phyloP scores from a whole-genome alignment of 768 basidiomycete genomes.

The Auriscalpium orientale region DNA sequence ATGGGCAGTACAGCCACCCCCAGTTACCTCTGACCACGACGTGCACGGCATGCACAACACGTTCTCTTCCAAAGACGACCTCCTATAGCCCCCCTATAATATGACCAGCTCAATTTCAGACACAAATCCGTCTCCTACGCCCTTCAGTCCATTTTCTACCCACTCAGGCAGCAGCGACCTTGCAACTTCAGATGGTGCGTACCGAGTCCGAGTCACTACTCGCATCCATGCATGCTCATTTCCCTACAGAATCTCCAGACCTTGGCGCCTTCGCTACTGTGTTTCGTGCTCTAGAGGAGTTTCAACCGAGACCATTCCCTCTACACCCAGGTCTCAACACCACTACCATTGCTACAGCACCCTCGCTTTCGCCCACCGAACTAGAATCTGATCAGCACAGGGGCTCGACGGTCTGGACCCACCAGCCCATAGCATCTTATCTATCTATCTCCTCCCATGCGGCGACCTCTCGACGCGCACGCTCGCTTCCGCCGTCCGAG shows the following conservation, averaged over 20 bases:
- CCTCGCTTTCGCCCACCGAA: constrained; percentile 23
- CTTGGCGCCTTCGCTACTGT: constrained; percentile 67
- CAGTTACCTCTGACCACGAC: not conserved
- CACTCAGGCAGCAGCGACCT: constrained; percentile 23
- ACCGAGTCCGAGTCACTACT: not conserved
- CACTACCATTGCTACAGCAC: constrained; percentile 19
- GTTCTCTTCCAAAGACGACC: not conserved
- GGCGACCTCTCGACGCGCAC: constrained; percentile 7
- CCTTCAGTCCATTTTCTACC: constrained; percentile 33
- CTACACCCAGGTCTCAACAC: constrained; percentile 13
- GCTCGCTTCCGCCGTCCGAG: constrained; percentile 14
- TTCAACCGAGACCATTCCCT: constrained; percentile 35
- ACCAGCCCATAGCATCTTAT: constrained; percentile 51
- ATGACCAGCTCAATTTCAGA: constrained; percentile 28
- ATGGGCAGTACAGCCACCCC: not conserved
- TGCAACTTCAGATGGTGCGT: constrained; percentile 31
- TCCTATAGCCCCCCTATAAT: constrained; percentile 8
- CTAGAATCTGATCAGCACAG: constrained; percentile 33
- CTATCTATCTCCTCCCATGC: constrained; percentile 29
- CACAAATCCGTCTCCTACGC: constrained; percentile 27
- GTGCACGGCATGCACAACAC: not conserved
- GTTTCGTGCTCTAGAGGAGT: constrained; percentile 54
- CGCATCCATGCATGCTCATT: not conserved
- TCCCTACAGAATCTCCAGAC: constrained; percentile 51
- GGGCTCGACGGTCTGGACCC: constrained; percentile 61